Conservation (phyloP, 345 rosid species). For the Dipteronia sinensis region DNA sequence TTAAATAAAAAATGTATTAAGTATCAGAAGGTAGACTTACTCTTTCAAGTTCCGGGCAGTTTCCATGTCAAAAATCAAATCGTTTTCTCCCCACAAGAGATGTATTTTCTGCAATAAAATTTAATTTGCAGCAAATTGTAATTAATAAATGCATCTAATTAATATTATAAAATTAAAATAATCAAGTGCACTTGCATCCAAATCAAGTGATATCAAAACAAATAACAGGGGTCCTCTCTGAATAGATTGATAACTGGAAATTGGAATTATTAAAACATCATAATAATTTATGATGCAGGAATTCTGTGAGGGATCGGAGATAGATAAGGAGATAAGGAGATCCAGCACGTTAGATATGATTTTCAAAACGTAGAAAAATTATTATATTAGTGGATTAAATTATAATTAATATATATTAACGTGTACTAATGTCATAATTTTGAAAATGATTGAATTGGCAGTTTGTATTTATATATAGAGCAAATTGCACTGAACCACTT, state of each 20-base stretch:
- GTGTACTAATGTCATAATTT: not conserved
- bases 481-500: too few species aligned
- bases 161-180: not conserved
- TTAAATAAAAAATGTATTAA: not conserved
- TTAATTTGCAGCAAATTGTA: not conserved
- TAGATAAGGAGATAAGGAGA: too few species aligned
- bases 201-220: not conserved
- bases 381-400: not conserved
- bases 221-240: not conserved
- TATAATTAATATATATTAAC: too few species aligned
- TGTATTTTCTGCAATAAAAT: conserved; percentile 22
- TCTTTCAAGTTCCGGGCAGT: conserved; percentile 26
- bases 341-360: not conserved
- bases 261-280: not conserved
- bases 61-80: conserved; percentile 21
- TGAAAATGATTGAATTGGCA: too few species aligned
- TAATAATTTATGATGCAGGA: too few species aligned
- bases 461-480: too few species aligned
- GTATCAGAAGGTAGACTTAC: conserved; percentile 20
- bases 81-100: conserved; percentile 35
- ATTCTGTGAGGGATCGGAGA: too few species aligned
- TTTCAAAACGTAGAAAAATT: not conserved
- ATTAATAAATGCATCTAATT: not conserved
- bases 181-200: not conserved
- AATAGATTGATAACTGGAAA: not conserved